Base-by-base conservation (phyloP, 768 basidiomycete species). In the Calocybe cyanea region DNA sequence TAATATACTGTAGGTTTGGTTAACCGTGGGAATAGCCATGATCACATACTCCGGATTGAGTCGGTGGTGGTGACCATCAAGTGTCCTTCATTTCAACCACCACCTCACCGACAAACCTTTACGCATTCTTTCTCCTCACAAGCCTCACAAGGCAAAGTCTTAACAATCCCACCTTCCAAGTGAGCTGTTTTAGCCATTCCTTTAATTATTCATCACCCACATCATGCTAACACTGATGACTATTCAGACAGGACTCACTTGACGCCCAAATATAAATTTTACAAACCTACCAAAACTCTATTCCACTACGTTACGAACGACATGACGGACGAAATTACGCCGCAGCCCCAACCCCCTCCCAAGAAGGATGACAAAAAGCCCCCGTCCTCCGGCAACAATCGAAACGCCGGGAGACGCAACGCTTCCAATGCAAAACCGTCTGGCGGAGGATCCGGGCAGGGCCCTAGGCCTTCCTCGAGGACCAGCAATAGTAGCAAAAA, bases 141-240 rank as follows among this genome's bases (percentile, higher is more conserved):
- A 72, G 87, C 87, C 87, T 87, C 72, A 76, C 87, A 86, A 85
- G 87, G 87, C 86, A 88, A 81, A 86, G 78, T 79, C 57, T 43
- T 52, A 48, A 53, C 36, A 48, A 38, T 49, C 40, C 37, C 45
- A 51, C 35, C 55, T 43, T 57, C 45, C 53, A 52, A 39, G 49
- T 55, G 35, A 45, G 45, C 46, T 34, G 4, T 23, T 28, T 28
- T 11, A 28, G 11, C 6, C 25, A 28, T 28, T 5, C 31, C n/a
- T 32, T 32, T 32, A 32, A 8, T n/a, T n/a, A 32, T n/a, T 32
- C 31, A 8, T n/a, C 8, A 32, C 9, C 31, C 31, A n/a, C 39
- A 37, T 35, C 34, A 31, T 40, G 38, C 56, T 58, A 38, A 58
- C 48, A 15, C 23, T 36, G 31, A 47, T 49, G 21, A 37, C 36